Conservation (phyloP, 2,329 filamentous ascomycete genomes). For the Aspergillus japonicus region DNA sequence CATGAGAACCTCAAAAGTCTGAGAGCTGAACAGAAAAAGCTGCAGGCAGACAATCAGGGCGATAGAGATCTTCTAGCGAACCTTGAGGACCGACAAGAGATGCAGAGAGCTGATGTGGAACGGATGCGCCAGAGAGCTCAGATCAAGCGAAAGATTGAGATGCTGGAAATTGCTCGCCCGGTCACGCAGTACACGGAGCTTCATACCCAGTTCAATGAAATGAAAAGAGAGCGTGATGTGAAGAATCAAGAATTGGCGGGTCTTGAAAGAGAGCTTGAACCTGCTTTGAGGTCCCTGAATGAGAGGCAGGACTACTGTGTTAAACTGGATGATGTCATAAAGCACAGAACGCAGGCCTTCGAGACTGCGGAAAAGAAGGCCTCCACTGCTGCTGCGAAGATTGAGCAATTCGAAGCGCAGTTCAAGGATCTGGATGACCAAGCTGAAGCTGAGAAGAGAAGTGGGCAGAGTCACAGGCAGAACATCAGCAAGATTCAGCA, state of each 20-base stretch:
- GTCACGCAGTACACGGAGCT: conserved; percentile 64
- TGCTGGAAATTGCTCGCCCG: conserved; percentile 65
- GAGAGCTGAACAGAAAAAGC: conserved; percentile 65
- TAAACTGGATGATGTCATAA: conserved; percentile 57
- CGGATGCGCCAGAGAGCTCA: conserved; percentile 72
- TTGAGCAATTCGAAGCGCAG: conserved; percentile 39
- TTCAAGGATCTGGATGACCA: conserved; percentile 40
- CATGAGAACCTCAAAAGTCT: conserved; percentile 72
- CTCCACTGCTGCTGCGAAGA: conserved; percentile 40
- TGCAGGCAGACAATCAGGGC: conserved; percentile 57
- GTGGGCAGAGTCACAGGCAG: conserved; percentile 51
- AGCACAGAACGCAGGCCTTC: conserved; percentile 55
- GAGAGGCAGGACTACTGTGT: conserved; percentile 65
- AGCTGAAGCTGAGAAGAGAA: conserved; percentile 54
- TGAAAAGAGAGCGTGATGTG: conserved; percentile 56
- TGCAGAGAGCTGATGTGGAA: conserved; percentile 78
- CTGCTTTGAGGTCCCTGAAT: conserved; percentile 67
- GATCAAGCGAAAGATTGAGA: conserved; percentile 62
- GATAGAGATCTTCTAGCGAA: conserved; percentile 64
- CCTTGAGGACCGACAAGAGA: conserved; percentile 70
- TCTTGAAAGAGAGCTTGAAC: conserved; percentile 63
- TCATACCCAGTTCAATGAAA: conserved; percentile 47
- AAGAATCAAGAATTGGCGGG: conserved; percentile 58
- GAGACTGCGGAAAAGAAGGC: conserved; percentile 54
- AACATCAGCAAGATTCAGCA: conserved; percentile 53